Evolutionary conservation across 2,329 filamentous ascomycete species (phyloP).

Genomic region (Reticulascus tulasneorum): DNA sequence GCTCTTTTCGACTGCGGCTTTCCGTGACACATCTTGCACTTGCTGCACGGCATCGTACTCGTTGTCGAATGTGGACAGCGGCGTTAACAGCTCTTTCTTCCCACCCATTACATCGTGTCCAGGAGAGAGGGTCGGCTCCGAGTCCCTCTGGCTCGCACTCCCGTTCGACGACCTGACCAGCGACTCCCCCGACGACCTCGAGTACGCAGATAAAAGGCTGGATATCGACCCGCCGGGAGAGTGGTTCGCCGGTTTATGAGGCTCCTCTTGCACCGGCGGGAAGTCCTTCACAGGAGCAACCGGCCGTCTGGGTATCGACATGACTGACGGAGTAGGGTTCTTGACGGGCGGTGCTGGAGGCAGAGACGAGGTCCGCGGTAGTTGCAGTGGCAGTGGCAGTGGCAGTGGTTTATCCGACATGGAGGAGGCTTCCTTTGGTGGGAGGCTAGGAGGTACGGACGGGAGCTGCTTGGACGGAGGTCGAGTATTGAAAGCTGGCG

Average conservation of each 20-base stretch:
- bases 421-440: conserved; percentile 1
- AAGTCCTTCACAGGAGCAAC: conserved; percentile 1
- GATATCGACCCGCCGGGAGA: conserved; percentile 38
- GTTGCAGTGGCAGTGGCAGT: conserved; percentile 21
- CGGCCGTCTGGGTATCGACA: conserved; percentile 8
- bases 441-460: conserved; percentile 11
- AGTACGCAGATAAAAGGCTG: conserved; percentile 54
- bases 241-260: conserved; percentile 31
- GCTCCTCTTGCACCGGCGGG: not conserved
- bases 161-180: conserved; percentile 37
- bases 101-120: conserved; percentile 18
- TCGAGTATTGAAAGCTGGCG: conserved; percentile 3
- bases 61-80: conserved; percentile 6
- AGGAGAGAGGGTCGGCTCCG: conserved; percentile 15
- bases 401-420: conserved; percentile 16
- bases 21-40: conserved; percentile 1
- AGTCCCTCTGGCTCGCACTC: conserved; percentile 21
- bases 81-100: conserved; percentile 3
- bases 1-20: conserved; percentile 8
- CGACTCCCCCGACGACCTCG: conserved; percentile 41
- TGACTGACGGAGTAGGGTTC: conserved; percentile 9
- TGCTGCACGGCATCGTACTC: conserved; percentile 2
- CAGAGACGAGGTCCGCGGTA: conserved; percentile 24
- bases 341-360: conserved; percentile 21
- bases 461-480: conserved; percentile 13